Evolutionary conservation across 768 basidiomycete species (phyloP), one percentile per base, ranked within the genome.

Genomic region (Agaricus blazei): DNA sequence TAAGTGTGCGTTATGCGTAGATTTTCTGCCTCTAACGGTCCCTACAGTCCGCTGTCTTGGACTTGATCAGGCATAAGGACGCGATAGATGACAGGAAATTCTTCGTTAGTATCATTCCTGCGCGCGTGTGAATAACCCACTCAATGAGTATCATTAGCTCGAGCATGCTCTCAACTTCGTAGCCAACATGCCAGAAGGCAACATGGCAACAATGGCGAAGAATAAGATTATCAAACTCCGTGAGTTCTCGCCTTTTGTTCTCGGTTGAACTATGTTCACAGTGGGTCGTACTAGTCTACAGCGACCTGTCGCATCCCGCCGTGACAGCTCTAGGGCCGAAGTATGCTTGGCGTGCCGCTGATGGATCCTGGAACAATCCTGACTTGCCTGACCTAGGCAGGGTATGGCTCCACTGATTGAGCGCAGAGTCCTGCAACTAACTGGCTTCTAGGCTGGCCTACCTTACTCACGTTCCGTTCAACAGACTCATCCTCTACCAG

Each of bases 381-480:
- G 74, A 77, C 52, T 65, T 74, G 37, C 90, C 91, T 2, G 74
- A 84, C 56, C 67, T 94, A 70, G 93, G 93, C 45, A 85, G 84
- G 70, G 76, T 75, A 48, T 42, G 28, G 29, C 40, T 23, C 23
- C 23, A 12, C 34, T 34, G 4, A 11, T 34, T 34, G 34, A 11
- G 34, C 34, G 34, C 34, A n/a, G 14, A 11, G 34, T 46, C 46
- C 24, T 40, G 49, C 28, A 11, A 45, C 3, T 48, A 12, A 58
- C 24, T 15, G 11, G 34, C 7, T 26, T 38, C 9, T 50, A 77
- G 72, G 88, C 91, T 2, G 81, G 83, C 4, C 83, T 78, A 11
- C 85, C 91, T 0, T 93, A 93, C 65, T 78, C 89, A n/a, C 82
- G 91, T 24, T 91, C 87, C 45, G 92, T 93, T 24, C 87, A 89